These are phyloP conservation scores for Brassica carinata DNA, from an alignment of 345 rosid genomes.

Conservation along the genomic window DNA sequence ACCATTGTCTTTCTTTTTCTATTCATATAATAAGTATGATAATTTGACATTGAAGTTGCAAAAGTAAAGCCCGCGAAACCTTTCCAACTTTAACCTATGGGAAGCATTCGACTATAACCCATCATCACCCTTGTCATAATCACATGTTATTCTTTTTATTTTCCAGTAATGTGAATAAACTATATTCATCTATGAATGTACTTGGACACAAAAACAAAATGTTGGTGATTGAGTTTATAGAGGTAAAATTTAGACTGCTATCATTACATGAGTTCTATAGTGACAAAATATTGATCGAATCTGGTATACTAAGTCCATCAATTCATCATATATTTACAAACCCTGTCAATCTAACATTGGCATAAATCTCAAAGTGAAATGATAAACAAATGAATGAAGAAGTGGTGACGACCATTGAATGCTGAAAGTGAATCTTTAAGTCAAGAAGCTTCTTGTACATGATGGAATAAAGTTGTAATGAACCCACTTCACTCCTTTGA, in stretches of 20 bases:
- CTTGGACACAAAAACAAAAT: not conserved
- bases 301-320: not conserved
- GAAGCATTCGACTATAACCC: slow-evolving; percentile 34
- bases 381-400: slow-evolving; percentile 14
- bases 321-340: not conserved
- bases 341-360: not conserved
- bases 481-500: slow-evolving; percentile 33
- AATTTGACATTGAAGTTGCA: slow-evolving; percentile 5
- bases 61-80: slow-evolving; percentile 43
- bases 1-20: slow-evolving; percentile 27
- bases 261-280: not conserved
- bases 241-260: no score
- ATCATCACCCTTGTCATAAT: slow-evolving; percentile 36
- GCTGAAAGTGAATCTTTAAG: slow-evolving; percentile 30
- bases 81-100: slow-evolving; percentile 35
- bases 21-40: not conserved
- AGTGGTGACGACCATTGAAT: slow-evolving; percentile 23
- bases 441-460: slow-evolving; percentile 37
- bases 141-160: slow-evolving; percentile 17
- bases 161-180: not conserved
- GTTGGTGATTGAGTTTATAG: not conserved
- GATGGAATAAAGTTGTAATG: slow-evolving; percentile 22
- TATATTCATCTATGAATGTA: slow-evolving; percentile 1
- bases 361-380: slow-evolving; percentile 1
- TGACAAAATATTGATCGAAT: not conserved